These are phyloP conservation scores for Xylariaceae sp. DNA, from an alignment of 2,329 filamentous ascomycete species.

Conservation along the genomic window DNA sequence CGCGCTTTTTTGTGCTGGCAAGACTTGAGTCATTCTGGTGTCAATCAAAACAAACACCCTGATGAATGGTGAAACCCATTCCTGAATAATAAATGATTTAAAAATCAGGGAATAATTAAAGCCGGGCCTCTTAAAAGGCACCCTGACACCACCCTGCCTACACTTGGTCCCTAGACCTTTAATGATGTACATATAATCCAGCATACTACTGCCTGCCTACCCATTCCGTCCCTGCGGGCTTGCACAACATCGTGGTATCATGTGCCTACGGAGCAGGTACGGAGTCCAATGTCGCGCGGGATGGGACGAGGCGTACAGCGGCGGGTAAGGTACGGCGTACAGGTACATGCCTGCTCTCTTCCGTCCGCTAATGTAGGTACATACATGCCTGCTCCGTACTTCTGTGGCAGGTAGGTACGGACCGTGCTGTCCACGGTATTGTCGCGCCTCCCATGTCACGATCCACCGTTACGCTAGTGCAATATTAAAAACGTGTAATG, in stretches of 20 bases:
- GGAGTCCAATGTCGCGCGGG: not conserved
- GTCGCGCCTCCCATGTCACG: not conserved
- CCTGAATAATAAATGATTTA: not conserved
- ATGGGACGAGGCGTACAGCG: not conserved
- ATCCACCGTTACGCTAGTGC: not conserved
- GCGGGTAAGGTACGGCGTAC: not conserved
- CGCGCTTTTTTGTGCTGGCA: not conserved
- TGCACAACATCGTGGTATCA: no score
- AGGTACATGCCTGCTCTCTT: not conserved
- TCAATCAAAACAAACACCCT: not conserved
- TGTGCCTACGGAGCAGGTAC: no score
- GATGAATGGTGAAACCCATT: not conserved
- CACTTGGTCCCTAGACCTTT: not conserved
- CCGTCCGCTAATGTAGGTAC: not conserved
- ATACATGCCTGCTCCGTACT: not conserved
- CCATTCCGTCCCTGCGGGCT: no score
- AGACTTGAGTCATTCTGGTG: not conserved
- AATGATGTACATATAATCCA: not conserved
- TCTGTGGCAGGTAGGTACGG: not conserved
- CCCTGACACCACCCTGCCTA: not conserved
- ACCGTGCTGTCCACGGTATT: not conserved
- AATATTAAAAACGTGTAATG: not conserved
- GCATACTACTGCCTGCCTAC: no score
- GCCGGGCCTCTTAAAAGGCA: not conserved
- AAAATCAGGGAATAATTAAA: not conserved